Evolutionary conservation across 306 rosid genomes (phyloP).

Genomic region (Comarum palustre): DNA sequence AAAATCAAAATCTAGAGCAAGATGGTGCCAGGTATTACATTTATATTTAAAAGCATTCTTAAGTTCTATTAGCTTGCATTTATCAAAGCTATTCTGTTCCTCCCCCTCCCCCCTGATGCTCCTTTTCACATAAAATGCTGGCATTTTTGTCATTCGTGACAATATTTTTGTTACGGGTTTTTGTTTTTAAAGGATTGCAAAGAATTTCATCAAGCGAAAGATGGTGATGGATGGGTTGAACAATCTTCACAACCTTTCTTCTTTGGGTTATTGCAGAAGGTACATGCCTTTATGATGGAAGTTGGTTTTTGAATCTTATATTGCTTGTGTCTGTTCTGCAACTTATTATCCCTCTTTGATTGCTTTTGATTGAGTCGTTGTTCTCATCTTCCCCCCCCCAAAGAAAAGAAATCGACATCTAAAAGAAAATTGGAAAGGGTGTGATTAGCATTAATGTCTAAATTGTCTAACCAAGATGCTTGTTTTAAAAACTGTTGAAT

Average conservation of each 20-base stretch:
- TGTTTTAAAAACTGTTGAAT: constrained; percentile 23
- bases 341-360: background rate
- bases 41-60: constrained; percentile 12
- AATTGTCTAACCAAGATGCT: background rate
- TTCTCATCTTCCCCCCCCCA: background rate
- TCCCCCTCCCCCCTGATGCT: no score
- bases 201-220: constrained; percentile 94
- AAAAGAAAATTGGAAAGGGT: background rate
- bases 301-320: constrained; percentile 3
- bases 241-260: constrained; percentile 88
- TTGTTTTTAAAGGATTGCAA: constrained; percentile 73
- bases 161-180: constrained; percentile 28
- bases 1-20: constrained; percentile 78
- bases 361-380: background rate
- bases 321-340: background rate
- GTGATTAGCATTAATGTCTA: background rate
- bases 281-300: constrained; percentile 29
- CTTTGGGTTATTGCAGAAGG: constrained; percentile 94
- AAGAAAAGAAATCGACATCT: background rate
- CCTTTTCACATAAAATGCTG: constrained; percentile 7
- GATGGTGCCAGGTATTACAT: constrained; percentile 94
- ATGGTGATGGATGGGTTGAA: constrained; percentile 99
- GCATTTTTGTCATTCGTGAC: constrained; percentile 14
- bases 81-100: background rate
- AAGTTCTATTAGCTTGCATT: constrained; percentile 20